Evolutionary conservation across 2,329 filamentous ascomycete species (phyloP).

Genomic region (Simplicillium aogashimaense): DNA sequence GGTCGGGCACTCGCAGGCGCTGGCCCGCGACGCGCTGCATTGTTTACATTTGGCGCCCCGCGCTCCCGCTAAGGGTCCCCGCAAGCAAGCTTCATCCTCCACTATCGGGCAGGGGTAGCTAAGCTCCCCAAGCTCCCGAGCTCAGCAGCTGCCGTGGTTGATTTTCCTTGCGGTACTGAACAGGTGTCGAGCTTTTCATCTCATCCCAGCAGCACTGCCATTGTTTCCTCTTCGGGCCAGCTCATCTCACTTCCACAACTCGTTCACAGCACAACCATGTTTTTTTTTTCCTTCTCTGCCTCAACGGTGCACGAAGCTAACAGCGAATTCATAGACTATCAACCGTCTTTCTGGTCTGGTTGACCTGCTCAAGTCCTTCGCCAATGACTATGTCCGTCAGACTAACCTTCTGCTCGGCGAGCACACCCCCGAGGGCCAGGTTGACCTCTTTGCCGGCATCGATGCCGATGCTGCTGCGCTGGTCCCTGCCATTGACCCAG

Average conservation of each 20-base stretch:
- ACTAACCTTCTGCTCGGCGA: constrained; percentile 72
- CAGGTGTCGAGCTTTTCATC: neutral
- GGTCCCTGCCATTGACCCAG: constrained; percentile 12
- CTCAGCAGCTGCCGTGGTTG: too few species aligned
- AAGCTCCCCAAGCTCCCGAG: too few species aligned
- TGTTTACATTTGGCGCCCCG: constrained; percentile 13
- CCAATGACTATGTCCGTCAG: constrained; percentile 78
- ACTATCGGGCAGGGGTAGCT: too few species aligned
- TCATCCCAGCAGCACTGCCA: too few species aligned
- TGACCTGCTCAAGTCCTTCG: constrained; percentile 68
- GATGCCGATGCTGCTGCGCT: constrained; percentile 34
- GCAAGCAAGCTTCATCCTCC: too few species aligned
- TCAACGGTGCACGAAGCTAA: constrained; percentile 21
- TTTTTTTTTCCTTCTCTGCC: too few species aligned
- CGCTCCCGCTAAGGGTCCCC: constrained; percentile 4
- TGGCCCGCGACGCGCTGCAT: constrained; percentile 3
- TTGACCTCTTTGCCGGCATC: constrained; percentile 38
- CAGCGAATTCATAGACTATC: constrained; percentile 37
- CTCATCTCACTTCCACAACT: too few species aligned
- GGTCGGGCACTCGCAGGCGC: constrained; percentile 1
- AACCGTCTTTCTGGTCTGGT: constrained; percentile 66
- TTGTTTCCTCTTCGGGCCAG: too few species aligned
- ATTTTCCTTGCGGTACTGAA: too few species aligned
- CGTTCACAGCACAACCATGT: too few species aligned
- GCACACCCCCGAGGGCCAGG: constrained; percentile 39